Evolutionary conservation across 306 rosid genomes (phyloP).

Genomic region (Crataegus laevigata): DNA sequence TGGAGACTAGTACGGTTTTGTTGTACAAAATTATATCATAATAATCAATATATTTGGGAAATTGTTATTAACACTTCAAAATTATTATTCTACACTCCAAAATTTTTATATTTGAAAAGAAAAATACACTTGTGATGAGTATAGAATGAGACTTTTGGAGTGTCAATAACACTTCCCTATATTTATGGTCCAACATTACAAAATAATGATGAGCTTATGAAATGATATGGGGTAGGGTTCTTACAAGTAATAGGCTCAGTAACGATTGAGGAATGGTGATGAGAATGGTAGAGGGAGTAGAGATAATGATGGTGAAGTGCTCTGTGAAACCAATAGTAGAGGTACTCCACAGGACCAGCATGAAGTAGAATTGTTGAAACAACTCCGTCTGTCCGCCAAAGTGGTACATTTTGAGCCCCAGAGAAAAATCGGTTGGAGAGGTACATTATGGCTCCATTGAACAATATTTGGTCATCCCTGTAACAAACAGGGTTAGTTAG

Average conservation of each 20-base stretch:
- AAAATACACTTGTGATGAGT: too few relatives aligned
- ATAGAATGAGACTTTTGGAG: too few relatives aligned
- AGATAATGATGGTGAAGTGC: slow-evolving; percentile 49
- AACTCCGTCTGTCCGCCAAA: slow-evolving; percentile 31
- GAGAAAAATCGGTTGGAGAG: background rate
- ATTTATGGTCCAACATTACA: too few relatives aligned
- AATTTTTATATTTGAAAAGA: too few relatives aligned
- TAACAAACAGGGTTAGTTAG: background rate
- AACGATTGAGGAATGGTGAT: slow-evolving; percentile 47
- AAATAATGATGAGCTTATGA: too few relatives aligned
- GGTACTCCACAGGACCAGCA: slow-evolving; percentile 34
- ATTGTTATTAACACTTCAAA: too few relatives aligned
- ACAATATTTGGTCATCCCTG: slow-evolving; percentile 47
- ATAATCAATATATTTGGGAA: too few relatives aligned
- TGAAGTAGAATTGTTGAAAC: slow-evolving; percentile 22
- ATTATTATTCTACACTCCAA: too few relatives aligned
- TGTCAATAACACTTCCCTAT: too few relatives aligned
- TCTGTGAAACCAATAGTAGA: slow-evolving; percentile 49
- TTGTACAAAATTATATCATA: too few relatives aligned
- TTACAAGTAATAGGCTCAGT: slow-evolving; percentile 48
- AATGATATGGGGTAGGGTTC: background rate
- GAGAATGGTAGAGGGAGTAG: slow-evolving; percentile 47
- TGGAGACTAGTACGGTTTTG: too few relatives aligned
- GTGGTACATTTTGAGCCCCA: background rate
- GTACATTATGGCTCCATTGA: slow-evolving; percentile 17